A percentile compares a stretch with the other conserved stretches of the same genome.
These are phyloP conservation scores for Mangifera indica DNA, from an alignment of 345 rosid species.

Conservation along the genomic window DNA sequence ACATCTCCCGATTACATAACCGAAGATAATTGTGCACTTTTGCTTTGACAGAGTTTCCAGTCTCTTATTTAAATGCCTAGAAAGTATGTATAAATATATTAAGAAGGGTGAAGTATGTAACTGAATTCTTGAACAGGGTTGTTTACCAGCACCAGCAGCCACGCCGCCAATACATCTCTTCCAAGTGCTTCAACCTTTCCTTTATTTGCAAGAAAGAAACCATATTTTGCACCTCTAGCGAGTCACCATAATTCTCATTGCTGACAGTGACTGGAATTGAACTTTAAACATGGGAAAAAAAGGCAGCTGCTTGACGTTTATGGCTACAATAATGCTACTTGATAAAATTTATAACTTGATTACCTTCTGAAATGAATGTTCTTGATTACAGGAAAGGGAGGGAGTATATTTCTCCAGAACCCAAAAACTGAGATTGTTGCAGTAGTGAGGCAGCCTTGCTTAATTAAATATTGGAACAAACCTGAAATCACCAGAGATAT, in stretches of 20 bases:
- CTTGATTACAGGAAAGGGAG: too few relatives aligned
- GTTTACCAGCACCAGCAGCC: neutral
- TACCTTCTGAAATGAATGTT: too few relatives aligned
- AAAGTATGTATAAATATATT: neutral
- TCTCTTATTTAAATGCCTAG: neutral
- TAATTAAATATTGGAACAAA: neutral
- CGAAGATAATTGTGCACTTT: too few relatives aligned
- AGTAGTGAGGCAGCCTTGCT: neutral
- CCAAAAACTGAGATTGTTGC: neutral
- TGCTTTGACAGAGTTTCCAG: neutral
- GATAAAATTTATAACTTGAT: too few relatives aligned
- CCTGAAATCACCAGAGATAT: conserved; percentile 5
- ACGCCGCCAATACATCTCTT: conserved; percentile 1
- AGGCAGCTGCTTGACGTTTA: neutral
- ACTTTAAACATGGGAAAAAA: neutral
- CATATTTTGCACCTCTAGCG: neutral
- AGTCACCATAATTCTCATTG: neutral
- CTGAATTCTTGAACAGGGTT: neutral
- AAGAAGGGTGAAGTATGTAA: neutral
- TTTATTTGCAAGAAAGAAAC: neutral
- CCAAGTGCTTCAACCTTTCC: neutral
- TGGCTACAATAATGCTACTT: neutral
- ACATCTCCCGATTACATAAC: too few relatives aligned
- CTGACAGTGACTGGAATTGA: neutral
- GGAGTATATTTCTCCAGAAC: neutral